phyloP scores from a whole-genome alignment of 2,329 filamentous ascomycete genomes.

The Torrubiellomyces zombiae region DNA sequence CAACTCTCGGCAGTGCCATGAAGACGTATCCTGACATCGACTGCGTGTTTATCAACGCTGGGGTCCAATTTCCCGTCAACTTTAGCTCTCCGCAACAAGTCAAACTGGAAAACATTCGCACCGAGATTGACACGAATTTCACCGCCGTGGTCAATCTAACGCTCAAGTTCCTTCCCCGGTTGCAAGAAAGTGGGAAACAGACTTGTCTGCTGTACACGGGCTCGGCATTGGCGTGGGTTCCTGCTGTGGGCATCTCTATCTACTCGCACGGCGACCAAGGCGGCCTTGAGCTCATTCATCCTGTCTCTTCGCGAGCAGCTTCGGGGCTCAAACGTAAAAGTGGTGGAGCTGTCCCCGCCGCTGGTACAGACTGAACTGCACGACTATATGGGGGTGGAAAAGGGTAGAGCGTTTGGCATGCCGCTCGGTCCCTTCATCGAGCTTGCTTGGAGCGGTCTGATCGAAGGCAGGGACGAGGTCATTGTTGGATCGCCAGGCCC shows the following conservation, averaged over 20 bases:
- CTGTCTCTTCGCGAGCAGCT: constrained; percentile 7
- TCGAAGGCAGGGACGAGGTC: constrained; percentile 20
- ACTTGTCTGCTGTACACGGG: constrained; percentile 8
- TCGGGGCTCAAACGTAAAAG: constrained; percentile 4
- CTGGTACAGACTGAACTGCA: constrained; percentile 8
- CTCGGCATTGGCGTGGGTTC: constrained; percentile 6
- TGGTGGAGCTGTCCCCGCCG: constrained; percentile 8
- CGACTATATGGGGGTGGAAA: constrained; percentile 4
- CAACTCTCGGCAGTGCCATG: too few species aligned
- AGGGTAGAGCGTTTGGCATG: constrained; percentile 12
- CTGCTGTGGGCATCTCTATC: constrained; percentile 6
- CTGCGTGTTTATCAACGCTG: constrained; percentile 43
- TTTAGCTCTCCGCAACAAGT: constrained; percentile 6
- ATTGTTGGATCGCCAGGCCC: constrained; percentile 1
- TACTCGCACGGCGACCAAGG: constrained; percentile 8
- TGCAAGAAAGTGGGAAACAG: constrained; percentile 4
- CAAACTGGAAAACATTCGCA: constrained; percentile 11
- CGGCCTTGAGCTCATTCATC: constrained; percentile 8
- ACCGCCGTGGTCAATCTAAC: constrained; percentile 8
- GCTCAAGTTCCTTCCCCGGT: constrained; percentile 7
- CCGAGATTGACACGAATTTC: constrained; percentile 8
- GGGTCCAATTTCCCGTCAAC: constrained; percentile 27
- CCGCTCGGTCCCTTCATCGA: constrained; percentile 22
- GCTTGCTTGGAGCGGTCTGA: constrained; percentile 26
- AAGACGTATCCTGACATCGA: constrained; percentile 39